Conservation (phyloP, 805 yeast species). For the Candida montana region DNA sequence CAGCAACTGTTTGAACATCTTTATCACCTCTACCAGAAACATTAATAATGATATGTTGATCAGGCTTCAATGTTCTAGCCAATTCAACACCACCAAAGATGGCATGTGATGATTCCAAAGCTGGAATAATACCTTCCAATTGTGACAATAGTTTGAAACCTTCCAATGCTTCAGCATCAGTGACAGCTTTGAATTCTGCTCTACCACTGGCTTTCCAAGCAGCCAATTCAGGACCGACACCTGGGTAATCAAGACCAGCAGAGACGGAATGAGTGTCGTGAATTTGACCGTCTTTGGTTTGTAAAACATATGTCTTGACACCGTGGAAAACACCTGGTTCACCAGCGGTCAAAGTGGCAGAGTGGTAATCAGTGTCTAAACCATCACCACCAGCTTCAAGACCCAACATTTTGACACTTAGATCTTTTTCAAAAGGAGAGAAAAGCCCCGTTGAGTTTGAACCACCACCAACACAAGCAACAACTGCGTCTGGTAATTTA, state of each 20-base stretch:
- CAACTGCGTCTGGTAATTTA: constrained; percentile 84
- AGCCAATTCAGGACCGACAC: constrained; percentile 98
- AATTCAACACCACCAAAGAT: constrained; percentile 83
- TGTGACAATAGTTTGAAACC: constrained; percentile 89
- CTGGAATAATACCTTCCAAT: constrained; percentile 97
- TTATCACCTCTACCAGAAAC: constrained; percentile 99
- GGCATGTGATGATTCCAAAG: constrained; percentile 96
- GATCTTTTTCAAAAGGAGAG: constrained; percentile 84
- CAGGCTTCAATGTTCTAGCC: constrained; percentile 78
- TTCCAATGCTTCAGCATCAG: constrained; percentile 89
- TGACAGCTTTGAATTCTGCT: constrained; percentile 85
- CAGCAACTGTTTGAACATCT: constrained; percentile 97
- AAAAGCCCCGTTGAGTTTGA: constrained; percentile 95
- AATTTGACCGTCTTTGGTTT: constrained; percentile 89
- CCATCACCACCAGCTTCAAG: constrained; percentile 99
- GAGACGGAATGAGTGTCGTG: constrained; percentile 97
- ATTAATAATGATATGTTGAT: constrained; percentile 78
- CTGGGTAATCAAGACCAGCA: constrained; percentile 98
- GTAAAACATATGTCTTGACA: constrained; percentile 89
- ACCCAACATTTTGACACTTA: constrained; percentile 75
- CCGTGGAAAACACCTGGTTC: constrained; percentile 98
- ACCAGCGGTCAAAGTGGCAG: constrained; percentile 95
- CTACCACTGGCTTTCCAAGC: constrained; percentile 93
- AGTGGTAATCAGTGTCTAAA: constrained; percentile 77
- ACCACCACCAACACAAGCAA: constrained; percentile 99